Conservation (phyloP, 1,139 yeast species). For the Candida albicans region DNA sequence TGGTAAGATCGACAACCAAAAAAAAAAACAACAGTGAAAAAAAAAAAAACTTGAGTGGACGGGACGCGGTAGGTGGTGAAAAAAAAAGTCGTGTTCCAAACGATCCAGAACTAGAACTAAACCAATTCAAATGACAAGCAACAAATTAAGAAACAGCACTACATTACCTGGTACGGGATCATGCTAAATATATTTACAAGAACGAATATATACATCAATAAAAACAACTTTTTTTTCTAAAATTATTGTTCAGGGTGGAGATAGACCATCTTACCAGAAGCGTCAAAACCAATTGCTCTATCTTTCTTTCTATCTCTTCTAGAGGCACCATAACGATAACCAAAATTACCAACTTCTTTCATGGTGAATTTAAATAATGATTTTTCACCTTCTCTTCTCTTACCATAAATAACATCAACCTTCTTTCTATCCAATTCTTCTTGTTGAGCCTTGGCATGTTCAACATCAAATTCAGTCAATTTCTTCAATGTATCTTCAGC, state of each 20-base stretch:
- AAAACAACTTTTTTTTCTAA: not conserved
- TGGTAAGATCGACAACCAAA: not conserved
- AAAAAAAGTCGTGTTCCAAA: not conserved
- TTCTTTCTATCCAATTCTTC: conserved; percentile 18
- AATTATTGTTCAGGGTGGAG: conserved; percentile 15
- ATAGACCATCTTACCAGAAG: conserved; percentile 62
- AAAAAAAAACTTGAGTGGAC: too few species aligned
- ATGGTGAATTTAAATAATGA: conserved; percentile 70
- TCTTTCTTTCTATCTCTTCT: conserved; percentile 87
- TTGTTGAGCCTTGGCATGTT: conserved; percentile 24
- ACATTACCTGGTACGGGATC: too few species aligned
- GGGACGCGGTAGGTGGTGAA: conserved; percentile 3
- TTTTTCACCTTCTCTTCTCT: conserved; percentile 56
- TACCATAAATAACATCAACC: conserved; percentile 47
- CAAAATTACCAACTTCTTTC: conserved; percentile 80
- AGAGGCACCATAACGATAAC: conserved; percentile 88
- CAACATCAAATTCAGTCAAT: conserved; percentile 57
- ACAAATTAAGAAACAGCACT: too few species aligned
- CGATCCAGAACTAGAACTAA: too few species aligned
- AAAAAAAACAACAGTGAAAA: conserved; percentile 2
- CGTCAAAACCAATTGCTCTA: conserved; percentile 74
- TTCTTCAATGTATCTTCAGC: conserved; percentile 74
- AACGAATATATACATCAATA: conserved; percentile 4
- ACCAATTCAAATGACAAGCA: too few species aligned
- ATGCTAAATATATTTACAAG: conserved; percentile 3